Percentiles rank a stretch among this genome's conserved stretches.
Conservation (phyloP, 352 stramenopile species). For the Phytophthora syringae region DNA sequence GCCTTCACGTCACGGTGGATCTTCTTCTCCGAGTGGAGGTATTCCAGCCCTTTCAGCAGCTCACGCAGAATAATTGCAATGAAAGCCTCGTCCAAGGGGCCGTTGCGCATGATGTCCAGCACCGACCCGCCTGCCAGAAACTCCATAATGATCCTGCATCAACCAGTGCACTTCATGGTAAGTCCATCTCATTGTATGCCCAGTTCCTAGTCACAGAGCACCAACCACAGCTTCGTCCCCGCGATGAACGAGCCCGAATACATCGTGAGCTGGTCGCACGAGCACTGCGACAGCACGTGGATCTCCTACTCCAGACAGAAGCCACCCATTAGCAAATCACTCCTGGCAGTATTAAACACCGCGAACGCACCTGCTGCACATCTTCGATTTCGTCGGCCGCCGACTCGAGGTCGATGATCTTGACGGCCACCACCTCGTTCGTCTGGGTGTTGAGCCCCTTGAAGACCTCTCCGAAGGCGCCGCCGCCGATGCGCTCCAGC, state of each 20-base stretch:
- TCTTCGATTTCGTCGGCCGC: slow-evolving; percentile 88
- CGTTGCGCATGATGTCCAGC: slow-evolving; percentile 86
- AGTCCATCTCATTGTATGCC: too few relatives aligned
- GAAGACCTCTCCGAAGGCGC: slow-evolving; percentile 85
- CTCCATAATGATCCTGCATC: slow-evolving; percentile 94
- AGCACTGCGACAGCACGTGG: slow-evolving; percentile 88
- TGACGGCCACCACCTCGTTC: slow-evolving; percentile 78
- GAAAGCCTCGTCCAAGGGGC: slow-evolving; percentile 77
- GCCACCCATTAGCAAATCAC: not conserved
- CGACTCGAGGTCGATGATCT: slow-evolving; percentile 89
- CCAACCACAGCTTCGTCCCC: slow-evolving; percentile 80
- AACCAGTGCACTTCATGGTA: not conserved
- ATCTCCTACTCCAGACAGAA: slow-evolving; percentile 75
- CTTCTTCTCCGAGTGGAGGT: slow-evolving; percentile 85
- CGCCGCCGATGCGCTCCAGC: slow-evolving; percentile 80
- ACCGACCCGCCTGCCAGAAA: slow-evolving; percentile 92
- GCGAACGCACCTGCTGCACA: slow-evolving; percentile 67
- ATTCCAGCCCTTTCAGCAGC: slow-evolving; percentile 78
- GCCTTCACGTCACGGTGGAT: slow-evolving; percentile 89
- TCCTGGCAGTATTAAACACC: not conserved
- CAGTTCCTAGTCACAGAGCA: not conserved
- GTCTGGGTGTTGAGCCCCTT: slow-evolving; percentile 75
- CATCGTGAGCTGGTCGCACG: slow-evolving; percentile 89
- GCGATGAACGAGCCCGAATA: slow-evolving; percentile 91
- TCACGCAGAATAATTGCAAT: slow-evolving; percentile 87